Base-by-base conservation (phyloP, 129 eudicot species). In the Escallonia rubra region DNA sequence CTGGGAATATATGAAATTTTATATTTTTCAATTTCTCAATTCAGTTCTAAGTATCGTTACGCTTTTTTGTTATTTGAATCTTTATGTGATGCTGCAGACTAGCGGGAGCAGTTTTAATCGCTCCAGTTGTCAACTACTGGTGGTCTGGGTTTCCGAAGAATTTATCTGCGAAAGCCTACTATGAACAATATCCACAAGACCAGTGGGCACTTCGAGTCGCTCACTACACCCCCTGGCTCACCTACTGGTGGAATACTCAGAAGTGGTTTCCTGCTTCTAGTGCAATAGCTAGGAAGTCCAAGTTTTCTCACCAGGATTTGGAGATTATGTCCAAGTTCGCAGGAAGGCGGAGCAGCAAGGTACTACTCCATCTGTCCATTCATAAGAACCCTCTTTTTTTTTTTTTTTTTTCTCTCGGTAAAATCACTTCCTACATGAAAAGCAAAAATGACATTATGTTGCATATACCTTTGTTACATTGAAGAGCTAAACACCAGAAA, bases 191-290 rank as follows among this genome's bases (percentile, higher is more conserved):
- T 54, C 14, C 45, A 47, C 77, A 63, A 43, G 87, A 82, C 52
- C 87, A 82, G 58, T 78, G 80, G 83, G 63, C 83, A 46, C 42
- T 82, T 8, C 67, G 83, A n/a, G 80, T 82, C 60, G 80, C 80
- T 47, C 87, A 78, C 23, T 63, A 82, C 41, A 4, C 71, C 48
- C 87, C 87, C 12, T 78, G 83, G 87, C 78, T 82, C 13, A 70
- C 74, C 15, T 70, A 82, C 62, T 82, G 87, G 87, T 82, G 87
- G 87, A 74, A 73, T 58, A 77, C 83, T 52, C 87, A 82, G 44
- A 82, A 78, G 23, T 61, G 77, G 68, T 82, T 82, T 66, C 87
- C 74, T 41, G 7, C 64, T 61, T 74, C 72, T 16, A 66, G 71
- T 67, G 61, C 70, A 56, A 56, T 56, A 40, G 68, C 69, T 62